Evolutionary conservation across 306 rosid species (phyloP), one percentile per base, ranked within the genome.

Genomic region (Mimosa bimucronata): DNA sequence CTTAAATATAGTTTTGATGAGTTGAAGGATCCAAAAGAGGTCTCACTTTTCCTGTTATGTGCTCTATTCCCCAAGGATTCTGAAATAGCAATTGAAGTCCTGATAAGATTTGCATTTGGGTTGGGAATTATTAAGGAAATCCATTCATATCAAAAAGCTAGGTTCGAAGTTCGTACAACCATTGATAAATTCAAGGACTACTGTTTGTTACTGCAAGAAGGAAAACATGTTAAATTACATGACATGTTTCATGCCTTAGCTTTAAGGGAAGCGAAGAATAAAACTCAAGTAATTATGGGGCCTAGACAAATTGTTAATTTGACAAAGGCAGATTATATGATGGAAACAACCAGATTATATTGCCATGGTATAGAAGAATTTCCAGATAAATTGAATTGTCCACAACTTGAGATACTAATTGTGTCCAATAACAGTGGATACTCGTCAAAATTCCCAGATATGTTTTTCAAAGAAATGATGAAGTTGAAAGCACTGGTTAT

Each of bases 11-110:
- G 55, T 40, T 25, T 0, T 15, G 38, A 74, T 57, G 1, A 13
- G 0, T 58, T 74, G 37, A 6, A 74, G 23, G 1, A 18, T 5
- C 4, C 6, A 1, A 3, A 21, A 23, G 50, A 30, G 55, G 26
- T 37, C 31, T 74, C 50, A 7, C 34, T 58, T 3, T 38, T 37
- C 6, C 57, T 58, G 3, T 57, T 57, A 16, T 74, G 78, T 23
- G 45, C 78, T 74, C 23, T 74, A 1, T 57, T 74, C 40, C 68
- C 69, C 26, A 67, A 58, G 26, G 78, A 74, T 58, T 57, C 61
- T 1, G 7, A 57, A 21, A 74, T 74, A 7, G 3, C 21, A 0
- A 0, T 38, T 2, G 78, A 74, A 1, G 28, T 2, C 6, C 58
- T 74, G 5, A n/a, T 55, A 3, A 53, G 38, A 37, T 13, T 55